Base-by-base conservation (phyloP, 345 rosid species). In the Populus simonii region DNA sequence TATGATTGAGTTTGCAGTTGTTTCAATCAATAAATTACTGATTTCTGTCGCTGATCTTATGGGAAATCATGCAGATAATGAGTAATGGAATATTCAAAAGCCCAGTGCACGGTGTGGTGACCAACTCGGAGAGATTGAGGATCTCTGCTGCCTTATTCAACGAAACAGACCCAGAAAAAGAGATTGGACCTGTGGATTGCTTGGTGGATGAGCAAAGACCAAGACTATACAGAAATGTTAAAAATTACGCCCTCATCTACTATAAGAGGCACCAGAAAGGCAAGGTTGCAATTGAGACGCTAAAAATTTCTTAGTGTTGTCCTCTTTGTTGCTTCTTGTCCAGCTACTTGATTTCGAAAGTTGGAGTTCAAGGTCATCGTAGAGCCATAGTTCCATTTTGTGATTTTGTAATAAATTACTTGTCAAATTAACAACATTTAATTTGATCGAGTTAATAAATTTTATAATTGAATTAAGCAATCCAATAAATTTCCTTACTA, bases 121-220 rank as follows among this genome's bases (percentile, higher is more conserved):
- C 78, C 13, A 75, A 75, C 72, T 9, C 65, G 3, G 78, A 33
- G 4, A 66, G 49, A n/a, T 20, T 66, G 65, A 66, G 78, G 66
- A 11, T 75, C 7, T 66, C 78, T 1, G 29, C 49, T 47, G 71
- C 78, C 7, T 10, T 49, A 6, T 39, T 66, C 35, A 41, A 66
- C 35, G 72, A 66, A 66, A 72, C 72, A 31, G 72, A 75, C 22
- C 72, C 72, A 13, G 72, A 66, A 18, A 66, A 66, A 9, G 78
- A 66, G 33, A 75, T 66, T 35, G 72, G 71, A 66, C 47, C 65
- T 27, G 65, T 65, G 38, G 77, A 63, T n/a, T 27, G 39, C 4
- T 29, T 74, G 61, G 49, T 75, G 31, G 43, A 33, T 29, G 78
- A 66, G 45, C 41, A 66, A 25, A 74, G 77, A 31, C 77, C 59